Conservation (phyloP, 306 rosid genomes). For the Vigna mungo region DNA sequence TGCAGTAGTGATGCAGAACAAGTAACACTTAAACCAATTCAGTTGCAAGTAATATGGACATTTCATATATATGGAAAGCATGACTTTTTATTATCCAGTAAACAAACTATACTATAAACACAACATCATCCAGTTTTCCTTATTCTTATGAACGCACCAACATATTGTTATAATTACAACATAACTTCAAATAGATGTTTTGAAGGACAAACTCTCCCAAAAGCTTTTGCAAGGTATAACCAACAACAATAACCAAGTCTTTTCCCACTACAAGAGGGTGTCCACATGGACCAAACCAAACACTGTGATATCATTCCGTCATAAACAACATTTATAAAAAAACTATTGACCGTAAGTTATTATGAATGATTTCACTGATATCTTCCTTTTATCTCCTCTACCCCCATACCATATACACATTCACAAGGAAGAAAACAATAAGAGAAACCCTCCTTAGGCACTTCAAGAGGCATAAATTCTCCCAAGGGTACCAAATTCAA, state of each 20-base stretch:
- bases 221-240: not conserved
- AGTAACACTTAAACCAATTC: conserved; percentile 37
- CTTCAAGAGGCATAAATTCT: not conserved
- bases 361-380: not conserved
- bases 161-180: conserved; percentile 1
- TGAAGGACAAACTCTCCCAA: conserved; percentile 27
- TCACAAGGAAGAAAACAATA: not conserved
- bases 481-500: not conserved
- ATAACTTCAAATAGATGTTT: conserved; percentile 12
- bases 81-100: not conserved
- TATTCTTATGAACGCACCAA: conserved; percentile 20
- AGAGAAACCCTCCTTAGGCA: not conserved
- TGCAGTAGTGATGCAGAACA: conserved; percentile 45
- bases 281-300: not conserved
- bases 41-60: conserved; percentile 15
- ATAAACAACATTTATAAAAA: not conserved
- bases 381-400: not conserved
- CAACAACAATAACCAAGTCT: not conserved
- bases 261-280: not conserved
- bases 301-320: not conserved
- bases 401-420: not conserved
- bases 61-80: conserved; percentile 22
- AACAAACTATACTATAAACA: not conserved
- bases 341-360: not conserved
- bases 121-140: conserved; percentile 18